Conservation (phyloP, 805 yeast genomes). For the Cyberlindnera mississippiensis region DNA sequence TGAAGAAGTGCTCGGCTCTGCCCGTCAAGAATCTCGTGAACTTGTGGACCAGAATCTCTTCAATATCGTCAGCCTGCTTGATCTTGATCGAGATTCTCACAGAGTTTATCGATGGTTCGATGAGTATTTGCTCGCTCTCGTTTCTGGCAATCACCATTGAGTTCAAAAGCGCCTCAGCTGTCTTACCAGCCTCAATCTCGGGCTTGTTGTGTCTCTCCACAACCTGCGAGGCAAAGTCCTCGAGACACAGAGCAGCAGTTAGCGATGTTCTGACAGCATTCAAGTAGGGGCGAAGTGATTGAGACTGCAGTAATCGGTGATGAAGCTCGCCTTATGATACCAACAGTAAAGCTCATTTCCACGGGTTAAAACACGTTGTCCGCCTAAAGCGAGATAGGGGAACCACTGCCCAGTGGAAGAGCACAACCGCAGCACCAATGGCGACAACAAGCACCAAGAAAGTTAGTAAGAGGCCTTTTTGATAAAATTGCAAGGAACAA, state of each 20-base stretch:
- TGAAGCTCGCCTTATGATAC: not conserved
- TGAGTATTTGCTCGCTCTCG: slow-evolving; percentile 86
- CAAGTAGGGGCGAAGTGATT: slow-evolving; percentile 92
- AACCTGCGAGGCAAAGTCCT: slow-evolving; percentile 90
- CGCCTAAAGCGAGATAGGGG: too few species aligned
- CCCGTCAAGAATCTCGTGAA: slow-evolving; percentile 91
- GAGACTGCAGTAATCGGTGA: slow-evolving; percentile 54
- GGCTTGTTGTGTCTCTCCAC: slow-evolving; percentile 98
- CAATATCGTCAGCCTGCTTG: slow-evolving; percentile 97
- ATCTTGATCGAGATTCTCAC: slow-evolving; percentile 87
- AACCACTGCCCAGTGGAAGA: too few species aligned
- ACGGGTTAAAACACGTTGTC: too few species aligned
- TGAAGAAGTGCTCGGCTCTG: slow-evolving; percentile 92
- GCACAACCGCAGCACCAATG: too few species aligned
- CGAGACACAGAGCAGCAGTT: slow-evolving; percentile 88
- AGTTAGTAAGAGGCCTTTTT: too few species aligned
- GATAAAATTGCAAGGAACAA: too few species aligned
- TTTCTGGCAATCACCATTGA: slow-evolving; percentile 90
- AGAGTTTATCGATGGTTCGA: slow-evolving; percentile 92
- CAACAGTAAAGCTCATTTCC: too few species aligned
- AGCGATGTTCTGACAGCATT: slow-evolving; percentile 91
- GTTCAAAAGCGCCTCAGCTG: slow-evolving; percentile 80
- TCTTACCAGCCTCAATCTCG: slow-evolving; percentile 83
- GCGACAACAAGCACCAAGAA: not conserved
- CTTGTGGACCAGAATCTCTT: slow-evolving; percentile 88